These are phyloP conservation scores for Termitomyces sp. DNA, from an alignment of 768 basidiomycete species.

Conservation along the genomic window DNA sequence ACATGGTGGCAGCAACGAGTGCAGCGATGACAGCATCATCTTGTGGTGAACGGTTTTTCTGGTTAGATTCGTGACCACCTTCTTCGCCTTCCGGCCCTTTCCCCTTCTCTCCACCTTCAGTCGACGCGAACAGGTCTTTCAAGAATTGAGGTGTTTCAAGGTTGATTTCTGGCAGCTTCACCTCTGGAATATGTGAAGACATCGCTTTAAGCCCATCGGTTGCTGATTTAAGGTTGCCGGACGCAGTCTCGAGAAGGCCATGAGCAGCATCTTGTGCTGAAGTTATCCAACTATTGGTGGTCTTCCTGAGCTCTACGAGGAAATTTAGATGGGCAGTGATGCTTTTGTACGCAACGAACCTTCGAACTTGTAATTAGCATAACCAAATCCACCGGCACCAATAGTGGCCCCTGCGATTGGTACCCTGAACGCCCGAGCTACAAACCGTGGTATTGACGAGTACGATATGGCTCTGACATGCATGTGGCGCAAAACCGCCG, in stretches of 20 bases:
- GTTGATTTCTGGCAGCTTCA: constrained; percentile 47
- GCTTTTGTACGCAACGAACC: constrained; percentile 46
- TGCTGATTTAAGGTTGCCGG: constrained; percentile 67
- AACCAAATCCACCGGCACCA: constrained; percentile 88
- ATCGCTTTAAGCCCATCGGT: constrained; percentile 65
- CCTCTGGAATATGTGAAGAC: constrained; percentile 55
- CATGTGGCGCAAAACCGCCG: constrained; percentile 55
- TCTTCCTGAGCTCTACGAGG: constrained; percentile 68
- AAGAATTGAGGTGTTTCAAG: constrained; percentile 65
- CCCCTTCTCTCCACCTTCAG: constrained; percentile 27
- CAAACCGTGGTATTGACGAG: constrained; percentile 83
- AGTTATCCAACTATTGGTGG: constrained; percentile 63
- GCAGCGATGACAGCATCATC: constrained; percentile 69
- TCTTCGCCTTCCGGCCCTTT: constrained; percentile 29
- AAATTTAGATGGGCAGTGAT: constrained; percentile 1
- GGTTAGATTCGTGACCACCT: constrained; percentile 31
- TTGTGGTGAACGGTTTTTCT: constrained; percentile 49
- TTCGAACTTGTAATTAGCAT: constrained; percentile 97
- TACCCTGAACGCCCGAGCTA: constrained; percentile 83
- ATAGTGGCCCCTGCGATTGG: constrained; percentile 88
- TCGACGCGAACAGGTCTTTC: constrained; percentile 55
- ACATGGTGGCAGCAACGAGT: constrained; percentile 74
- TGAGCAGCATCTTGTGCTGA: constrained; percentile 67
- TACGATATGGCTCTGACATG: constrained; percentile 82
- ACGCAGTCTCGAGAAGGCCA: constrained; percentile 72